A percentile compares a stretch with the other conserved stretches of the same genome.
These are phyloP conservation scores for Diaporthe eres DNA, from an alignment of 2,329 filamentous ascomycete species.

Conservation along the genomic window DNA sequence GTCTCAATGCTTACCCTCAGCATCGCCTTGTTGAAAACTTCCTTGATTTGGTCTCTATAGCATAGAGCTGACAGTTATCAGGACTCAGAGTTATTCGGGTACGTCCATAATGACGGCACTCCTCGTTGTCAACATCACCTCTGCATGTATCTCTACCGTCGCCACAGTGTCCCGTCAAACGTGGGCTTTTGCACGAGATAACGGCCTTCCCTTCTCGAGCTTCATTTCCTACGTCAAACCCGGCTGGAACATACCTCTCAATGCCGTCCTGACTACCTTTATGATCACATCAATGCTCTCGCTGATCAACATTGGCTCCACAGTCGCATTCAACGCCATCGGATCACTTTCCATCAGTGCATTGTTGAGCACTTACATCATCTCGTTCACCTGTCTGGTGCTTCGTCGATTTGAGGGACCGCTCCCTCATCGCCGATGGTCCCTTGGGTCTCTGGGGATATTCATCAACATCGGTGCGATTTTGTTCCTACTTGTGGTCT, in stretches of 20 bases:
- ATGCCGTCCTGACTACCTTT: conserved; percentile 26
- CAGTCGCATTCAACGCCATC: conserved; percentile 36
- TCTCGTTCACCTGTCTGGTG: conserved; percentile 61
- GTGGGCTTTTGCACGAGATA: conserved; percentile 66
- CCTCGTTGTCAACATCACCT: conserved; percentile 63
- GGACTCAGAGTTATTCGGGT: conserved; percentile 60
- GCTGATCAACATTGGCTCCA: conserved; percentile 30
- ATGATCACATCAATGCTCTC: conserved; percentile 14
- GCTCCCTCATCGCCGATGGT: conserved; percentile 57
- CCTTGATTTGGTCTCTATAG: background rate
- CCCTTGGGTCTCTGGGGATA: conserved; percentile 58
- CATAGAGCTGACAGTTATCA: background rate
- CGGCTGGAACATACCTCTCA: conserved; percentile 38
- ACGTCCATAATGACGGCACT: conserved; percentile 65
- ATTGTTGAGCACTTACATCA: conserved; percentile 66
- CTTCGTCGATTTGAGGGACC: conserved; percentile 56
- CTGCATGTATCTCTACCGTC: conserved; percentile 66
- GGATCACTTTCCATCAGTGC: conserved; percentile 64
- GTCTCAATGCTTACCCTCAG: accelerated
- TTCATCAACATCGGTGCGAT: conserved; percentile 59
- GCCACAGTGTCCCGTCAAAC: conserved; percentile 70
- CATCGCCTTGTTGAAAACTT: background rate
- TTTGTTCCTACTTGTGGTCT: conserved; percentile 59
- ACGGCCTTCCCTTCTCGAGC: conserved; percentile 56
- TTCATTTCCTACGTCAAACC: conserved; percentile 56